Percentiles rank a stretch among this genome's conserved stretches.
Conservation (phyloP, 2,329 filamentous ascomycete genomes). For the Lecanosticta acicola region DNA sequence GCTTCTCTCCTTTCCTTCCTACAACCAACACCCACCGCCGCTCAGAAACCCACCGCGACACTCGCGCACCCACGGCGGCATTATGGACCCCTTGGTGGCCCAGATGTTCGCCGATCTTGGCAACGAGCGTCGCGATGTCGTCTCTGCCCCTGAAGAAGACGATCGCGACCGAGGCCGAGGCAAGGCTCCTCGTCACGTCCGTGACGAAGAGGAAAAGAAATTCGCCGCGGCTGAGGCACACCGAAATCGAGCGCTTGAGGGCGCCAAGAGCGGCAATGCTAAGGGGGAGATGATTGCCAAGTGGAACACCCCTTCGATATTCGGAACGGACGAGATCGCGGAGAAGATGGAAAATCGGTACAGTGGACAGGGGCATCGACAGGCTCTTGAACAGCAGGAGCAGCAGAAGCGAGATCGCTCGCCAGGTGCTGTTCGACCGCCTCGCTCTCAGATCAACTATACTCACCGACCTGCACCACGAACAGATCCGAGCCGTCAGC, state of each 20-base stretch:
- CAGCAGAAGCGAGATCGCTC: background rate
- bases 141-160: conserved; percentile 16
- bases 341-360: conserved; percentile 4
- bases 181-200: background rate
- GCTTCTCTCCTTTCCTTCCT: background rate
- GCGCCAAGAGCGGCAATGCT: background rate
- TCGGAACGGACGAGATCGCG: conserved; percentile 9
- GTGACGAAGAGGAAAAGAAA: background rate
- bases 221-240: background rate
- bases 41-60: background rate
- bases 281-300: background rate
- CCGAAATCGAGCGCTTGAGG: background rate
- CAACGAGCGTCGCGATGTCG: conserved; percentile 16
- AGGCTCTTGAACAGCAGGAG: background rate
- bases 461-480: background rate
- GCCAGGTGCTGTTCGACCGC: background rate
- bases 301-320: conserved; percentile 13
- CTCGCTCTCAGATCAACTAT: background rate
- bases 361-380: conserved; percentile 6
- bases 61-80: background rate
- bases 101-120: conserved; percentile 25
- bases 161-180: background rate
- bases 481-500: background rate
- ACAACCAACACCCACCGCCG: background rate
- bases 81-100: conserved; percentile 17